A percentile compares a stretch with the other conserved stretches of the same genome.
phyloP scores from a whole-genome alignment of 2,329 filamentous ascomycete genomes.

The Sporothrix mexicana region DNA sequence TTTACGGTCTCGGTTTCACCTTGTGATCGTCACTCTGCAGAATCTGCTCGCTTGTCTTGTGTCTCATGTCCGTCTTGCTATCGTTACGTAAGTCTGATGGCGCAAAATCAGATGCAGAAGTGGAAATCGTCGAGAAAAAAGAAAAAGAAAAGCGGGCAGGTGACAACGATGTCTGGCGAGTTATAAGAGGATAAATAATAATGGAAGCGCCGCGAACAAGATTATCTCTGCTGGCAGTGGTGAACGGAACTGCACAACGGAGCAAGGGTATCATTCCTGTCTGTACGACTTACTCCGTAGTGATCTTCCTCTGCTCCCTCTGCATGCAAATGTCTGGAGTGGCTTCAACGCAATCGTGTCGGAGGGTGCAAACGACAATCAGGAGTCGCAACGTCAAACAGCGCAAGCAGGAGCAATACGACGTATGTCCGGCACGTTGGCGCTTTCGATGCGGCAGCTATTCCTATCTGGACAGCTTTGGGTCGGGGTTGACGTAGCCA shows the following conservation, averaged over 20 bases:
- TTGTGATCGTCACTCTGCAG: not conserved
- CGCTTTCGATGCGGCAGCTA: not conserved
- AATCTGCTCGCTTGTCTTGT: not conserved
- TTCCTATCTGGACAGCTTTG: not conserved
- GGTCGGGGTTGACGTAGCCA: not conserved
- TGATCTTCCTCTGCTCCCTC: not conserved
- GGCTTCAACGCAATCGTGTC: not conserved
- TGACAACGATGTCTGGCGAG: not conserved
- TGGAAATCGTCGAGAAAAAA: too few species aligned
- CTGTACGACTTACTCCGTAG: not conserved
- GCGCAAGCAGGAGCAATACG: too few species aligned
- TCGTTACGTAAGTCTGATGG: not conserved
- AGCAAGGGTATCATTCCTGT: constrained; percentile 19
- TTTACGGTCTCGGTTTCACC: not conserved
- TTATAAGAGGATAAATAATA: not conserved
- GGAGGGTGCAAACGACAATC: not conserved
- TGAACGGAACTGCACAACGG: not conserved
- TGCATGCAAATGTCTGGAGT: not conserved
- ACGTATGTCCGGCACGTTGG: not conserved
- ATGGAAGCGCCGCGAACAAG: not conserved
- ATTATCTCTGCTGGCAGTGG: not conserved
- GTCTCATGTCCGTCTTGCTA: not conserved
- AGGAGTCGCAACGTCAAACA: too few species aligned
- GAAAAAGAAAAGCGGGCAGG: too few species aligned
- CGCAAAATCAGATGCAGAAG: not conserved